Evolutionary conservation across 148 eudicot species (phyloP), one percentile per base, ranked within the genome.

Genomic region (Rhododendron griersonianum): DNA sequence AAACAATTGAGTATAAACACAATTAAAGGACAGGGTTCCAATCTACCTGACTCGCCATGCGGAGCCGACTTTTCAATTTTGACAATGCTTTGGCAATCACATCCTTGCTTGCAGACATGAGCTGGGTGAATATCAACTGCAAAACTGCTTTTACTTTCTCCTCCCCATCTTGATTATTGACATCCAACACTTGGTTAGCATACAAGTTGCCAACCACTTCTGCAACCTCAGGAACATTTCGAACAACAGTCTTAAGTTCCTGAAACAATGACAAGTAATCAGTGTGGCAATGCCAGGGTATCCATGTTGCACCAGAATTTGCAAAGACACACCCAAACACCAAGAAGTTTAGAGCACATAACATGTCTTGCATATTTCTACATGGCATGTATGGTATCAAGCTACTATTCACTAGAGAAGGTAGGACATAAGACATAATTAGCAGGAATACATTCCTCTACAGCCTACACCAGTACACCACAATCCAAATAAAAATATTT

Each of bases 51-150:
- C 88, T 86, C 48, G 94, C 92, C 85, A 50, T 47, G 69, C 78
- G 89, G 87, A 95, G 90, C 30, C 98, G 98, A 80, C 85, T 89
- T 61, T 89, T 94, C 91, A 97, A 84, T 84, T 90, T 94, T 7
- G 92, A 48, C 16, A 94, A 81, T n/a, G 89, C 91, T 84, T 91
- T 86, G 10, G 93, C 85, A 85, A 95, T 91, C 55, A 87, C 91
- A 59, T 89, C 92, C 85, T 92, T 87, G 89, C 92, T 88, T 25
- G 94, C 98, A 78, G 98, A 93, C 98, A 97, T 95, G 75, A 97
- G 92, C 45, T 91, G 81, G 48, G 94, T 93, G 87, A 97, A 97
- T 39, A 94, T 82, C 50, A 87, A 86, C 80, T 82, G 91, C 84
- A 97, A 81, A 78, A 89, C 89, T 37, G 86, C 89, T 90, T 93